Evolutionary conservation across 192 early-diverging fungal species (phyloP), one percentile per base, ranked within the genome.

Genomic region (Cetraspora pellucida): DNA sequence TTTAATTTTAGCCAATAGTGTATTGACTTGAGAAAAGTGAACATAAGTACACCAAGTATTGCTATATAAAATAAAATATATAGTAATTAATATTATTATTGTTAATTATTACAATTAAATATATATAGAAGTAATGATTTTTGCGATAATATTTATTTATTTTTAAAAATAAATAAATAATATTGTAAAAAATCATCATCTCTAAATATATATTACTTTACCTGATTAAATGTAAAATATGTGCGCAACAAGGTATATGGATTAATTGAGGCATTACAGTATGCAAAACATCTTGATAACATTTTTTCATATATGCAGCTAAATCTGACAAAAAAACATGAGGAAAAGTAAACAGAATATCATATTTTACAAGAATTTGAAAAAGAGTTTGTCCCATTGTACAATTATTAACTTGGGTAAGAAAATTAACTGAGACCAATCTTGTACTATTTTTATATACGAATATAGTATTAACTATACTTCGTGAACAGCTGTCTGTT

Each of bases 201-300:
- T 28, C 30, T 31, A 28, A 11, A 61, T 28, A 2, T 28, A 61
- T 28, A 37, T 17, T 10, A 63, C 31, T 31, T 31, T 61, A 61
- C 31, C 31, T 37, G 19, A 65, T 65, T n/a, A 65, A 44, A 44
- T 65, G n/a, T 65, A 65, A 43, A 43, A 65, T 44, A 45, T 65
- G 37, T 43, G 37, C 31, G 44, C 37, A 65, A n/a, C 16, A 52
- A 1, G 21, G 23, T 2, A 69, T 9, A 69, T 44, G 57, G 25
- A 25, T 1, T 21, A 59, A 59, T 59, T 59, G 57, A 25, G n/a
- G 21, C 57, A 59, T 59, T 59, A 59, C 10, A 23, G 57, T 2
- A 23, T 6, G 23, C 21, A 23, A 59, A 23, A 59, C 13, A 19
- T 65, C 37, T 10, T 2, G 7, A 65, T 43, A 44, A 65, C 30